phyloP scores from a whole-genome alignment of 768 basidiomycete genomes.

The Termitomyces sp. region DNA sequence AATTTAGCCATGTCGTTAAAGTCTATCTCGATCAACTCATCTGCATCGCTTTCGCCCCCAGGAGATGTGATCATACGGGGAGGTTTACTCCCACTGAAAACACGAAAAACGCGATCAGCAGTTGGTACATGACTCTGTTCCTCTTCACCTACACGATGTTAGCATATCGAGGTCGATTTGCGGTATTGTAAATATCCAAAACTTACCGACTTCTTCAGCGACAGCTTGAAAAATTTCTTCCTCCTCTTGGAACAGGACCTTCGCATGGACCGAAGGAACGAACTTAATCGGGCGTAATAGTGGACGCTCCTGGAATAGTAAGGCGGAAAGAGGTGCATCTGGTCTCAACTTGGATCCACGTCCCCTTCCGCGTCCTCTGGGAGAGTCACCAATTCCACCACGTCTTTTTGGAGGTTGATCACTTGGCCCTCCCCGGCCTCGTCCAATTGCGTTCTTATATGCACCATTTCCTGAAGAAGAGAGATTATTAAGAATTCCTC shows the following conservation, averaged over 20 bases:
- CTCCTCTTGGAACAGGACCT: slow-evolving; percentile 46
- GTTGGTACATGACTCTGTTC: slow-evolving; percentile 60
- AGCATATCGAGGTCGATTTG: background rate
- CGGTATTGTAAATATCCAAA: background rate
- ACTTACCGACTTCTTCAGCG: slow-evolving; percentile 47
- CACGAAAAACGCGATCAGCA: slow-evolving; percentile 56
- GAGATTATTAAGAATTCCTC: slow-evolving; percentile 1
- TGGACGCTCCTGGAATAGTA: slow-evolving; percentile 54
- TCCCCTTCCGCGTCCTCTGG: slow-evolving; percentile 17
- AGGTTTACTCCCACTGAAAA: slow-evolving; percentile 44
- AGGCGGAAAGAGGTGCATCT: slow-evolving; percentile 48
- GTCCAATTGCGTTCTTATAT: slow-evolving; percentile 6
- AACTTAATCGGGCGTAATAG: slow-evolving; percentile 64
- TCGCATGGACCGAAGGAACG: slow-evolving; percentile 52
- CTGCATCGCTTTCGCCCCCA: slow-evolving; percentile 25
- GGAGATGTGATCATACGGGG: slow-evolving; percentile 18
- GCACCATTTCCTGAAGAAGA: background rate
- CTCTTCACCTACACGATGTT: slow-evolving; percentile 31
- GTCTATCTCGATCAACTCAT: slow-evolving; percentile 54
- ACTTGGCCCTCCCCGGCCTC: slow-evolving; percentile 1
- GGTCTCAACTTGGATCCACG: slow-evolving; percentile 26
- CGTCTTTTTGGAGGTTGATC: slow-evolving; percentile 10
- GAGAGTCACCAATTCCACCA: slow-evolving; percentile 14
- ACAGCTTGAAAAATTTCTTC: slow-evolving; percentile 58
- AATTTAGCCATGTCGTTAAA: slow-evolving; percentile 56